A percentile compares a stretch with the other conserved stretches of the same genome.
phyloP scores from a whole-genome alignment of 768 basidiomycete species.

The Gymnopilus junonius region DNA sequence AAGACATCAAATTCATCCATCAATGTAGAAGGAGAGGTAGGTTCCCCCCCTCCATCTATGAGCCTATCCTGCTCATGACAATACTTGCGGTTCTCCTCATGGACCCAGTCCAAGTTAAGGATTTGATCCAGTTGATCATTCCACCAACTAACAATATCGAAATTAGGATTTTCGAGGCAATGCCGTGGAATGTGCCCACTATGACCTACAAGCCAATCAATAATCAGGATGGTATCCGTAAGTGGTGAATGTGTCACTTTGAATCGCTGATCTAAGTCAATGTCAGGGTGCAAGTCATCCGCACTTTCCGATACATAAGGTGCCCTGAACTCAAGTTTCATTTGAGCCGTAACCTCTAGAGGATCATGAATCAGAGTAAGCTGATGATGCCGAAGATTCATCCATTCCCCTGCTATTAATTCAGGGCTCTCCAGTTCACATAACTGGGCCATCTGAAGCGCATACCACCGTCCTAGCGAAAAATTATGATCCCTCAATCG shows the following conservation, averaged over 20 bases:
- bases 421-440: not conserved
- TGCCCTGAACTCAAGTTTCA: not conserved
- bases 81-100: not conserved
- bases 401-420: not conserved
- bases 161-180: conserved; percentile 1
- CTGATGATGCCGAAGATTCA: not conserved
- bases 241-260: not conserved
- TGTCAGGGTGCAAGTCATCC: not conserved
- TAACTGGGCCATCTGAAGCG: not conserved
- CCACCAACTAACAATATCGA: conserved; percentile 1
- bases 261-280: not conserved
- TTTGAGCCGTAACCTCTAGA: not conserved
- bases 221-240: not conserved
- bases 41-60: not conserved
- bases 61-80: no score
- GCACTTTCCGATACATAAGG: not conserved
- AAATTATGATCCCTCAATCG: conserved; percentile 1
- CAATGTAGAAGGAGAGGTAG: conserved; percentile 21
- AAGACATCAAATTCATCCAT: not conserved
- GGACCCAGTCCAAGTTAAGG: not conserved
- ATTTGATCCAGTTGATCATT: not conserved
- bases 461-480: conserved; percentile 12
- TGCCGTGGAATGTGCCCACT: no score
- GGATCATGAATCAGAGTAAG: not conserved
- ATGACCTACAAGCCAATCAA: not conserved